phyloP scores from a whole-genome alignment of 441 rosid species.

The Aleurites moluccanus region DNA sequence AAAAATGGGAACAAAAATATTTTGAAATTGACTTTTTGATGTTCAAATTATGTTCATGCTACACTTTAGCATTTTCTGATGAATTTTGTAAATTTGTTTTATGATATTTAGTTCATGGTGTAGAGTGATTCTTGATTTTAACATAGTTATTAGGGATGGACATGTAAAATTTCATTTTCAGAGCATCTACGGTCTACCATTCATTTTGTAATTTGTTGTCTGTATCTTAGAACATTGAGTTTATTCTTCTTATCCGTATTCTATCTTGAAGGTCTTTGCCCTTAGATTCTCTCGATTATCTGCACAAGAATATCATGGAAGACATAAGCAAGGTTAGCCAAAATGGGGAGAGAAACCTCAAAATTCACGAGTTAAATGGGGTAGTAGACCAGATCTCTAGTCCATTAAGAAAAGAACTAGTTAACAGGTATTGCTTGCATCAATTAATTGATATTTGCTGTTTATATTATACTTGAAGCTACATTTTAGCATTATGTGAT shows the following conservation, averaged over 20 bases:
- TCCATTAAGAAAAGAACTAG: slow-evolving; percentile 48
- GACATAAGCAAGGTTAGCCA: slow-evolving; percentile 29
- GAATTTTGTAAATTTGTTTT: background rate
- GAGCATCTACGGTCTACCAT: background rate
- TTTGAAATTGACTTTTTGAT: background rate
- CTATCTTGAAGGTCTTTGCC: slow-evolving; percentile 27
- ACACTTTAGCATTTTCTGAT: background rate
- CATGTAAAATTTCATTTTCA: background rate
- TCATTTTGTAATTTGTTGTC: background rate
- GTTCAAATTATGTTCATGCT: slow-evolving; percentile 12
- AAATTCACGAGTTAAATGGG: slow-evolving; percentile 40
- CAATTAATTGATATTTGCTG: background rate
- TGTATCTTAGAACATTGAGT: slow-evolving; percentile 7
- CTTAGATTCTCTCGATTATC: slow-evolving; percentile 33
- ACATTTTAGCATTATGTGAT: background rate
- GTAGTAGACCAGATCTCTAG: slow-evolving; percentile 41
- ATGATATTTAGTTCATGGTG: background rate
- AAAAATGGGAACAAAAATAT: too few species aligned
- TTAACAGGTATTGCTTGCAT: slow-evolving; percentile 41
- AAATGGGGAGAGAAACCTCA: slow-evolving; percentile 41
- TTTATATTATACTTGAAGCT: slow-evolving; percentile 6
- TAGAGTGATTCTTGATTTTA: background rate
- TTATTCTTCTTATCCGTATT: slow-evolving; percentile 23
- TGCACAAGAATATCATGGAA: slow-evolving; percentile 29
- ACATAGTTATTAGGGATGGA: background rate